Evolutionary conservation across 1,139 yeast genomes (phyloP).

Genomic region (Pneumocystis jirovecii): DNA sequence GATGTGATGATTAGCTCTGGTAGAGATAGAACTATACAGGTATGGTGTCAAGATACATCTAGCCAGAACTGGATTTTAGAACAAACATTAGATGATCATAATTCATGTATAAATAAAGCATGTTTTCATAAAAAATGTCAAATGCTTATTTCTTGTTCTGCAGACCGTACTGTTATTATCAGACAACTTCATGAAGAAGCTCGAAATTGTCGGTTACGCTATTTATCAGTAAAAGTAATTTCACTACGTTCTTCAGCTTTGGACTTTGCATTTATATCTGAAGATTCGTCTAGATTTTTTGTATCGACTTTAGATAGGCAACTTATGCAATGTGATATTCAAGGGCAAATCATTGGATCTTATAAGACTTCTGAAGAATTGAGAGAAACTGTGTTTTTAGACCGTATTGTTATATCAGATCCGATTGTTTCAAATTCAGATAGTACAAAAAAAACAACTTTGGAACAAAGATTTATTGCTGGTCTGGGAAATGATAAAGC

Average conservation of each 20-base stretch:
- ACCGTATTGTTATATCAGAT: not conserved
- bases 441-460: not conserved
- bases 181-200: not conserved
- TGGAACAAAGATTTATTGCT: slow-evolving; percentile 8
- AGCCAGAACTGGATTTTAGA: not conserved
- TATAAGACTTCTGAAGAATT: not conserved
- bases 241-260: not conserved
- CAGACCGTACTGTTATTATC: not conserved
- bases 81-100: not conserved
- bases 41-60: not conserved
- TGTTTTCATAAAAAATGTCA: not conserved
- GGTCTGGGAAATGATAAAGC: slow-evolving; percentile 22
- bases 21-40: not conserved
- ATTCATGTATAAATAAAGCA: not conserved
- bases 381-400: not conserved
- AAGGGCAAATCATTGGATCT: not conserved
- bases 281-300: not conserved
- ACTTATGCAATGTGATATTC: slow-evolving; percentile 18
- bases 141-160: not conserved
- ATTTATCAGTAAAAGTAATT: not conserved
- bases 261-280: not conserved
- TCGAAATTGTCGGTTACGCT: not conserved
- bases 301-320: not conserved
- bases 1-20: not conserved
- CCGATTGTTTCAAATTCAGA: not conserved